Evolutionary conservation across 495 filamentous ascomycete species (phyloP).

Genomic region (Diplogelasinospora grovesii): DNA sequence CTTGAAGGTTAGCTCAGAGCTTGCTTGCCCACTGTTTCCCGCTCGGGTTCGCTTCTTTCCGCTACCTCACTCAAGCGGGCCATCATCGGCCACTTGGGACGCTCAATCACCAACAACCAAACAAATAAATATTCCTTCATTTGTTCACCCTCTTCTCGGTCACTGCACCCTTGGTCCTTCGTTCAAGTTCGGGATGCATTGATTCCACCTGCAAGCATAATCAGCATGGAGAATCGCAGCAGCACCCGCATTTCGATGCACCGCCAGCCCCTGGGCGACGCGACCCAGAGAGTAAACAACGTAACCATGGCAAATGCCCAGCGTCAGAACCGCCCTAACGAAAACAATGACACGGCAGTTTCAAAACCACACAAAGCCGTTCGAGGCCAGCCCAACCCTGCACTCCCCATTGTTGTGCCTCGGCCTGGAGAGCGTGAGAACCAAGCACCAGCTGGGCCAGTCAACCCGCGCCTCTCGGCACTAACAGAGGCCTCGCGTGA

Average conservation of each 20-base stretch:
- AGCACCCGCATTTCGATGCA: slow-evolving; percentile 19
- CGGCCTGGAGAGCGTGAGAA: slow-evolving; percentile 1
- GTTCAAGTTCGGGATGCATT: no score
- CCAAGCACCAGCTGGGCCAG: neutral
- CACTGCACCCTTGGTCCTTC: neutral
- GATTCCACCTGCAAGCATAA: neutral
- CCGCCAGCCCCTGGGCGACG: slow-evolving; percentile 42
- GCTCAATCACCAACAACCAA: no score
- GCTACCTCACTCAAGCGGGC: no score
- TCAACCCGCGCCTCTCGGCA: slow-evolving; percentile 5
- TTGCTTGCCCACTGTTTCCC: no score
- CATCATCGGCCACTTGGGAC: no score
- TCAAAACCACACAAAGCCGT: slow-evolving; percentile 14
- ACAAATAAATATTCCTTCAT: no score
- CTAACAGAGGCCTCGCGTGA: slow-evolving; percentile 38
- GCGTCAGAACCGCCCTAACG: slow-evolving; percentile 7
- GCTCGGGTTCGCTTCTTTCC: no score
- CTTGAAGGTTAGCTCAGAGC: no score
- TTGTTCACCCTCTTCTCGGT: neutral
- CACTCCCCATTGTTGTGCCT: slow-evolving; percentile 1
- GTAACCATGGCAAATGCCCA: slow-evolving; percentile 15
- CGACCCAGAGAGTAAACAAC: slow-evolving; percentile 40
- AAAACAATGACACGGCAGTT: slow-evolving; percentile 8
- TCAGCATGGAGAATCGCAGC: slow-evolving; percentile 30
- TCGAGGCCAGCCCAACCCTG: slow-evolving; percentile 11